phyloP scores from a whole-genome alignment of 495 filamentous ascomycete species.

The Annulohypoxylon stygium region DNA sequence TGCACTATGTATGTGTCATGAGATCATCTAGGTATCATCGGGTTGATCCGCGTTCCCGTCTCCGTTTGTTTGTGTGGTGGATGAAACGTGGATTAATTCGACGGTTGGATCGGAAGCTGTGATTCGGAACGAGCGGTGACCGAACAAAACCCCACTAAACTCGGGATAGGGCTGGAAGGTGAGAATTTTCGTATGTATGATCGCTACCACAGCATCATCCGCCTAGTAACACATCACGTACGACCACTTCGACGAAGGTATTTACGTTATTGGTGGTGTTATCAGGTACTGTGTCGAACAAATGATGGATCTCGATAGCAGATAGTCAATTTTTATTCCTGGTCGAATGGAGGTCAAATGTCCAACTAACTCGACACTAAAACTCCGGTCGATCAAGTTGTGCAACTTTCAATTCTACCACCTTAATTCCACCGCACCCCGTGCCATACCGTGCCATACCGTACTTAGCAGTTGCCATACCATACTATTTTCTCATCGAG shows the following conservation, averaged over 20 bases:
- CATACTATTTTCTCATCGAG: conserved; percentile 1
- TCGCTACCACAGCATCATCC: not conserved
- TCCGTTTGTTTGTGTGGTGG: not conserved
- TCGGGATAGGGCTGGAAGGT: conserved; percentile 22
- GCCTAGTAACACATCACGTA: not conserved
- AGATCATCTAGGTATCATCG: conserved; percentile 27
- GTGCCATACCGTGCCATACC: not conserved
- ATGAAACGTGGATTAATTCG: conserved; percentile 1
- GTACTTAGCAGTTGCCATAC: not conserved
- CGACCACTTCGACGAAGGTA: not conserved
- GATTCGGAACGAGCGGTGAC: conserved; percentile 40
- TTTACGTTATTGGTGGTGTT: conserved; percentile 26
- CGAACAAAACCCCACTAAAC: conserved; percentile 23
- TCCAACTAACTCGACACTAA: conserved; percentile 14
- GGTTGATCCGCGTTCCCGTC: conserved; percentile 21
- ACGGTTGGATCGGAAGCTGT: conserved; percentile 13
- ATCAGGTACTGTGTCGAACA: conserved; percentile 8
- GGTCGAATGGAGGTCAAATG: conserved; percentile 8
- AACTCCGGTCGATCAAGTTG: conserved; percentile 1
- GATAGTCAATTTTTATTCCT: not conserved
- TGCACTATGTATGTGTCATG: conserved; percentile 35
- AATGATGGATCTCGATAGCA: conserved; percentile 19
- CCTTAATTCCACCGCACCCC: not conserved
- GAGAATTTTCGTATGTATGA: not conserved
- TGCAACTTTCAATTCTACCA: not conserved